A percentile compares a stretch with the other conserved stretches of the same genome.
phyloP scores from a whole-genome alignment of 768 basidiomycete species.

The Tulasnella sp. region DNA sequence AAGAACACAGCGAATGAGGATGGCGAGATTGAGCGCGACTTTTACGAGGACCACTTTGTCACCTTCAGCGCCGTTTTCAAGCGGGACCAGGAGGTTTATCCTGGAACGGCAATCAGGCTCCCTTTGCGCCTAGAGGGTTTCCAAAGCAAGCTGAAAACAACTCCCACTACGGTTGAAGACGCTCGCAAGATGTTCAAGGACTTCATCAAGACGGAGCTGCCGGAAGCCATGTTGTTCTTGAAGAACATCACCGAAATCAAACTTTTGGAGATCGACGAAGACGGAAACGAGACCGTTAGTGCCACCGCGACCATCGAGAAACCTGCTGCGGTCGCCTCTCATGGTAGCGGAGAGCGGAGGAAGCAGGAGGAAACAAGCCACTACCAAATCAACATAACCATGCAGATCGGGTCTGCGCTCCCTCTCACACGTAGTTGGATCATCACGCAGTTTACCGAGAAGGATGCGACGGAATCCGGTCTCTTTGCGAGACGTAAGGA shows the following conservation, averaged over 20 bases:
- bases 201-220: not conserved
- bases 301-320: slow-evolving; percentile 16
- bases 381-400: not conserved
- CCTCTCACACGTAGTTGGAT: not conserved
- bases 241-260: slow-evolving; percentile 37
- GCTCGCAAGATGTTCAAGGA: slow-evolving; percentile 43
- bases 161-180: slow-evolving; percentile 45
- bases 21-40: not conserved
- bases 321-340: not conserved
- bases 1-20: not conserved
- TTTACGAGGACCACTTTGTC: slow-evolving; percentile 2
- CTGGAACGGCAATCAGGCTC: slow-evolving; percentile 49
- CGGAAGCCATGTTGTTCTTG: slow-evolving; percentile 1
- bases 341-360: not conserved
- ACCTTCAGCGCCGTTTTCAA: slow-evolving; percentile 1
- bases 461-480: slow-evolving; percentile 36
- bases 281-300: slow-evolving; percentile 31
- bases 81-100: slow-evolving; percentile 28
- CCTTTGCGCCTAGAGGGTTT: slow-evolving; percentile 42
- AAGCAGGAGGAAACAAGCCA: not conserved
- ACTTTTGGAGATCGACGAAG: slow-evolving; percentile 41
- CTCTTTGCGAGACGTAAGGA: slow-evolving; percentile 31
- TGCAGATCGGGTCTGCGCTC: not conserved
- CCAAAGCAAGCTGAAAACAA: slow-evolving; percentile 42
- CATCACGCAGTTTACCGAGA: slow-evolving; percentile 33